Evolutionary conservation across 768 basidiomycete species (phyloP).

Genomic region (Termitomyces sp.): DNA sequence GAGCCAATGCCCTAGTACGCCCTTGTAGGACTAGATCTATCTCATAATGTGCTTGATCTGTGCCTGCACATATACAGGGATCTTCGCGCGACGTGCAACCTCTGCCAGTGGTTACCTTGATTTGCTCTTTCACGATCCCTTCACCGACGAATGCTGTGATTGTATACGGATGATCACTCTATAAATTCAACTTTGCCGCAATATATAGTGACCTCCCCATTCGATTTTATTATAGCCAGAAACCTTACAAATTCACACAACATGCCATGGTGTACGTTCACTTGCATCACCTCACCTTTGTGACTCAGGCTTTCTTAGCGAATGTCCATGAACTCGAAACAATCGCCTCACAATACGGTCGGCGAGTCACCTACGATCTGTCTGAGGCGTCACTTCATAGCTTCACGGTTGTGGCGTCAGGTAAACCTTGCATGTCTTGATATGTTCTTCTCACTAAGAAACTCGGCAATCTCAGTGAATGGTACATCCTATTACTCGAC

Average conservation of each 20-base stretch:
- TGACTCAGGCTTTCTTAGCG: not conserved
- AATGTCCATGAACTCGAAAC: not conserved
- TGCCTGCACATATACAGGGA: not conserved
- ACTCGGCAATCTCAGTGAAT: not conserved
- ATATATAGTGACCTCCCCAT: not conserved
- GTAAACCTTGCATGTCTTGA: not conserved
- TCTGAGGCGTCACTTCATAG: not conserved
- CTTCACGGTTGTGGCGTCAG: not conserved
- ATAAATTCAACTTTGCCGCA: not conserved
- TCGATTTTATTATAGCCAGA: not conserved
- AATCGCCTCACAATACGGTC: not conserved
- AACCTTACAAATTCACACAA: not conserved
- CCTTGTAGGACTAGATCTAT: not conserved
- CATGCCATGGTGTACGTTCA: not conserved
- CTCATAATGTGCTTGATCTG: not conserved
- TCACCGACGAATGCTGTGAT: not conserved
- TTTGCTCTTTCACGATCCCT: not conserved
- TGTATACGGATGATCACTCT: not conserved
- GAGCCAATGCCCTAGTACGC: not conserved
- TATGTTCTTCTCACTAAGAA: not conserved
- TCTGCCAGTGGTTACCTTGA: not conserved
- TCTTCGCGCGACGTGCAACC: not conserved
- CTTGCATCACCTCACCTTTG: not conserved
- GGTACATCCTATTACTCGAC: not conserved
- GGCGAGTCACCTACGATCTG: not conserved